These are phyloP conservation scores for Talaromyces liani DNA, from an alignment of 495 filamentous ascomycete genomes.

Conservation along the genomic window DNA sequence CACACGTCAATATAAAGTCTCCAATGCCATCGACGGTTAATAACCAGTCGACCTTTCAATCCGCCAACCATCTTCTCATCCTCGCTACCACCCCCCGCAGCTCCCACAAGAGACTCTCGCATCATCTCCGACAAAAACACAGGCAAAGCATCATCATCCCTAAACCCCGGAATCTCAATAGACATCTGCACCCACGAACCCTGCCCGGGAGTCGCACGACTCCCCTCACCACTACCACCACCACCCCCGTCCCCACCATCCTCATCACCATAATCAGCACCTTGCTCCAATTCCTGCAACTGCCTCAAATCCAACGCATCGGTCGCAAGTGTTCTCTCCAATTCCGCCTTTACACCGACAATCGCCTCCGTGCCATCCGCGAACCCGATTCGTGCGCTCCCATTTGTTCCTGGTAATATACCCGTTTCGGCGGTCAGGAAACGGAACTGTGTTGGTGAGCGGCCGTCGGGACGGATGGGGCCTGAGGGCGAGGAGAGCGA, in stretches of 20 bases:
- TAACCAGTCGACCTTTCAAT: slow-evolving; percentile 64
- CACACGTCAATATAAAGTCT: slow-evolving; percentile 92
- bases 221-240: slow-evolving; percentile 7
- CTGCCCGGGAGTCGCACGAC: slow-evolving; percentile 31
- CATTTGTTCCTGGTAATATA: slow-evolving; percentile 82
- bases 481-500: slow-evolving; percentile 65
- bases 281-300: slow-evolving; percentile 21
- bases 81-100: slow-evolving; percentile 15
- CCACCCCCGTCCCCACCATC: slow-evolving; percentile 22
- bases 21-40: slow-evolving; percentile 91
- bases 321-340: slow-evolving; percentile 56
- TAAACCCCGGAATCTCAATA: slow-evolving; percentile 76
- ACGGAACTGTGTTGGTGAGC: slow-evolving; percentile 78
- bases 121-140: slow-evolving; percentile 84
- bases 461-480: slow-evolving; percentile 87
- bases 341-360: slow-evolving; percentile 89
- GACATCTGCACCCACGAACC: slow-evolving; percentile 71
- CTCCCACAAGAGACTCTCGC: slow-evolving; percentile 74
- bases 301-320: slow-evolving; percentile 24
- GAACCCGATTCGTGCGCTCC: slow-evolving; percentile 87
- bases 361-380: slow-evolving; percentile 93
- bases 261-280: slow-evolving; percentile 19
- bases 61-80: slow-evolving; percentile 44
- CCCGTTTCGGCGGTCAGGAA: slow-evolving; percentile 82
- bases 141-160: slow-evolving; percentile 86